Base-by-base conservation (phyloP, 352 stramenopile species). In the Phytophthora vignae region DNA sequence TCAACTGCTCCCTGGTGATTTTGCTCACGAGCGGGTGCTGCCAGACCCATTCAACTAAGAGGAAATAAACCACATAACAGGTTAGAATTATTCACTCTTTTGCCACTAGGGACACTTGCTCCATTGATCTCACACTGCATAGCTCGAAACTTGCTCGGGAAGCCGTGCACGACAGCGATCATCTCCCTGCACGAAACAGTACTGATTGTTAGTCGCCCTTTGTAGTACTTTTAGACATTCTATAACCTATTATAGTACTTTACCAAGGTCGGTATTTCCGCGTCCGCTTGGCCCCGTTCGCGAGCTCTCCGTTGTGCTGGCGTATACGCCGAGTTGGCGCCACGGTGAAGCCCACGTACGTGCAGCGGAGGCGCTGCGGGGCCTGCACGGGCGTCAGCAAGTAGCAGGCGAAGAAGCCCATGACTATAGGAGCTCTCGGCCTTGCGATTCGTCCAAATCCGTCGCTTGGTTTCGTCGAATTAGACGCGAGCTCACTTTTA, bases 271-370 rank as follows among this genome's bases (percentile, higher is more conserved):
- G 81, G 63, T 83, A 59, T 15, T 81, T 82, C 6, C 27, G 46
- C 50, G 88, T 95, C 15, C 85, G 77, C 65, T 84, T 92, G 15
- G 88, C 88, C 36, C 88, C 88, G n/a, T 79, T 79, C 4, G 78
- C 60, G 12, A 95, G 62, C 64, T 93, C 88, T 33, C 88, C 88
- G 52, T 95, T 95, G 57, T 95, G 86, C 67, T 93, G 86, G 4
- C 86, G 81, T 57, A 95, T 77, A 15, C 86, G 82, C 2, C 88
- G 77, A 48, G 74, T 78, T 2, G 86, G 88, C 0, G 75, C 64
- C 17, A 91, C 73, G 1, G 86, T 93, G 56, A 92, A 94, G 38
- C 88, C 86, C 31, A 94, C 73, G 66, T 95, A 94, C 14, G 87
- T 86, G 67, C 76, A 87, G 27, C 77, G 77, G 40, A 91, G 64